These are phyloP conservation scores for Rubia yunnanensis DNA, from an alignment of 257 asterid genomes.

Conservation along the genomic window DNA sequence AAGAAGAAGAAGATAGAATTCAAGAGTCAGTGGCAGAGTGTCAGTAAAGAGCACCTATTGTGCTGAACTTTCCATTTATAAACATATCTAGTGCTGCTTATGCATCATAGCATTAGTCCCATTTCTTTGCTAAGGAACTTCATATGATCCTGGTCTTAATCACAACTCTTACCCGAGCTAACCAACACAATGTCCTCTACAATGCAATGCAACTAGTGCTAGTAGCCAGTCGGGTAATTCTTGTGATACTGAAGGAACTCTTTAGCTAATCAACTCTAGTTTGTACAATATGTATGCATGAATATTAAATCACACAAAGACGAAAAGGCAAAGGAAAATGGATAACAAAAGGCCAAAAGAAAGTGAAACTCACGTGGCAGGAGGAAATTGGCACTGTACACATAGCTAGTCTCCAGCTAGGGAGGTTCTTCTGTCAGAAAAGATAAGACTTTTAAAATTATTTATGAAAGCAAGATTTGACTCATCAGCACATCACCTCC, in stretches of 20 bases:
- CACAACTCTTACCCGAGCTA: no score
- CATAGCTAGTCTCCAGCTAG: neutral
- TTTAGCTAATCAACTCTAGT: neutral
- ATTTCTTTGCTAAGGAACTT: neutral
- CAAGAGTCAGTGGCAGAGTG: neutral
- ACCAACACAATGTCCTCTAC: neutral
- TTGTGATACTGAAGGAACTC: neutral
- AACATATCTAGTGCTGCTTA: neutral
- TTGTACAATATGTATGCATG: neutral
- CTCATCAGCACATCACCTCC: neutral
- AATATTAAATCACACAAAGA: neutral
- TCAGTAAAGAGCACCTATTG: neutral
- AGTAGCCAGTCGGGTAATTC: no score
- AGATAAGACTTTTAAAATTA: neutral
- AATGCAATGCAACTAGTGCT: no score
- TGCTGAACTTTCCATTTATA: conserved; percentile 4
- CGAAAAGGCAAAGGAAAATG: neutral
- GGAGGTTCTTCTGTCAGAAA: conserved; percentile 6
- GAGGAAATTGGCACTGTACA: neutral
- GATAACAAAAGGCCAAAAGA: neutral
- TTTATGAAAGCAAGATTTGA: conserved; percentile 8
- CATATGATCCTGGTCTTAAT: neutral
- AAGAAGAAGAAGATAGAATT: neutral
- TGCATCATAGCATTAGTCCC: neutral
- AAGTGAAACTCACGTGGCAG: neutral